These are phyloP conservation scores for Kockovaella imperatae DNA, from an alignment of 768 basidiomycete species.

Conservation along the genomic window DNA sequence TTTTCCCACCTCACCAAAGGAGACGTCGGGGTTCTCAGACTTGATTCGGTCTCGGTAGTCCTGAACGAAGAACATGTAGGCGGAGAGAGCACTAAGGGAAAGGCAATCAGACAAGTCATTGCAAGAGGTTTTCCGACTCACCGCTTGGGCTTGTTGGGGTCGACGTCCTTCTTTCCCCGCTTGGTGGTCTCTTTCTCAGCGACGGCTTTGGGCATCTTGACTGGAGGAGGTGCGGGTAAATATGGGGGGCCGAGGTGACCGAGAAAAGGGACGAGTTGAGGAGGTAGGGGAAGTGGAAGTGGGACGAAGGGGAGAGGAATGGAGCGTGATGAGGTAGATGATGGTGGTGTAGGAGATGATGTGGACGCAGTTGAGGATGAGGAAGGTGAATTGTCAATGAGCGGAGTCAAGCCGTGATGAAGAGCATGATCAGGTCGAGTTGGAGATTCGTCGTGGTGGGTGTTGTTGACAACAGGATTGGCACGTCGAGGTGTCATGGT, in stretches of 20 bases:
- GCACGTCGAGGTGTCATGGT: too few species aligned
- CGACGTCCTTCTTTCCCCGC: slow-evolving; percentile 50
- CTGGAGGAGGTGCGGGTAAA: background rate
- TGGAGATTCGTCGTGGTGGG: too few species aligned
- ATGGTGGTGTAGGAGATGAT: background rate
- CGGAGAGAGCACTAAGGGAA: slow-evolving; percentile 64
- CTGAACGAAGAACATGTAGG: slow-evolving; percentile 98
- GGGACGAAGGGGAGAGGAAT: background rate
- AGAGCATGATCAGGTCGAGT: background rate
- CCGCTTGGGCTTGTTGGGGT: slow-evolving; percentile 76
- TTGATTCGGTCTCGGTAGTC: slow-evolving; percentile 95
- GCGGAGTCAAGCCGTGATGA: too few species aligned
- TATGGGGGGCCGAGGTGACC: background rate
- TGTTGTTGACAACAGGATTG: too few species aligned
- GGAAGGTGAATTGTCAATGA: background rate
- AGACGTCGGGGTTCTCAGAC: slow-evolving; percentile 86
- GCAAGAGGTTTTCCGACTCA: slow-evolving; percentile 13
- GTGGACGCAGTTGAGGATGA: background rate
- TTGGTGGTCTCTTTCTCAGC: slow-evolving; percentile 50
- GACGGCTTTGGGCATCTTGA: slow-evolving; percentile 63
- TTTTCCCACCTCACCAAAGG: slow-evolving; percentile 88
- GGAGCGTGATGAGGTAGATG: background rate
- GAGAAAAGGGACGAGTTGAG: background rate
- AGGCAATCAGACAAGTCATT: background rate
- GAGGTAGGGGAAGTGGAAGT: background rate